Evolutionary conservation across 2,329 filamentous ascomycete genomes (phyloP).

Genomic region (Leptodontidium sp.): DNA sequence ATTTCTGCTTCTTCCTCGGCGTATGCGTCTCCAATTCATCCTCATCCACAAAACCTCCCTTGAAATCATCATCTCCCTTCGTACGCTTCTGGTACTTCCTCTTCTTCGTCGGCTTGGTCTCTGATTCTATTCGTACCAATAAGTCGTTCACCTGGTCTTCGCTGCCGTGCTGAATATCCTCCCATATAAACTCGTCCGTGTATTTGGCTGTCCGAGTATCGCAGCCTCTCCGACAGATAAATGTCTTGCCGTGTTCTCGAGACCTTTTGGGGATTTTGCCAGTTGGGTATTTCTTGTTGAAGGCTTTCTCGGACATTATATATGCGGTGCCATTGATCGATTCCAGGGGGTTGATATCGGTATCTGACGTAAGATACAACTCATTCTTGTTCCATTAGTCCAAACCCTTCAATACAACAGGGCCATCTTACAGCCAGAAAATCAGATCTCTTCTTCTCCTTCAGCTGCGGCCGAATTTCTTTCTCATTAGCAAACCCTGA

Average conservation of each 20-base stretch:
- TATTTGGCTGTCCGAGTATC: constrained; percentile 90
- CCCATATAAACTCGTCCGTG: constrained; percentile 92
- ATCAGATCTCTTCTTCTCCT: constrained; percentile 82
- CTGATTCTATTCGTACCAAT: constrained; percentile 61
- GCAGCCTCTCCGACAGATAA: constrained; percentile 88
- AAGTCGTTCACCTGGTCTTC: constrained; percentile 41
- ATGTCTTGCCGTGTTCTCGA: constrained; percentile 82
- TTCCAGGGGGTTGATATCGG: constrained; percentile 84
- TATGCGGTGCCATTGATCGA: constrained; percentile 91
- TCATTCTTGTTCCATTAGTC: constrained; percentile 71
- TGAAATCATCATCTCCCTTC: constrained; percentile 49
- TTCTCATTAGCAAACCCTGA: constrained; percentile 86
- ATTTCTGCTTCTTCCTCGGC: constrained; percentile 64
- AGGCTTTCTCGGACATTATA: constrained; percentile 77
- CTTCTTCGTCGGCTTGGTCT: constrained; percentile 70
- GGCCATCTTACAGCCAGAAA: constrained; percentile 66
- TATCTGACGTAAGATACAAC: constrained; percentile 87
- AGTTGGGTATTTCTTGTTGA: constrained; percentile 73
- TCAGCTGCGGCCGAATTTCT: constrained; percentile 76
- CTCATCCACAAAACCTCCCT: constrained; percentile 46
- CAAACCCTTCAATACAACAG: too few species aligned
- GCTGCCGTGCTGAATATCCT: constrained; percentile 72
- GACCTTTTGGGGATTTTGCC: constrained; percentile 78
- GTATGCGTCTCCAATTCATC: constrained; percentile 50
- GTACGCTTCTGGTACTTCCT: constrained; percentile 38